These are phyloP conservation scores for Deinandra increscens DNA, from an alignment of 129 eudicot genomes.

Conservation along the genomic window DNA sequence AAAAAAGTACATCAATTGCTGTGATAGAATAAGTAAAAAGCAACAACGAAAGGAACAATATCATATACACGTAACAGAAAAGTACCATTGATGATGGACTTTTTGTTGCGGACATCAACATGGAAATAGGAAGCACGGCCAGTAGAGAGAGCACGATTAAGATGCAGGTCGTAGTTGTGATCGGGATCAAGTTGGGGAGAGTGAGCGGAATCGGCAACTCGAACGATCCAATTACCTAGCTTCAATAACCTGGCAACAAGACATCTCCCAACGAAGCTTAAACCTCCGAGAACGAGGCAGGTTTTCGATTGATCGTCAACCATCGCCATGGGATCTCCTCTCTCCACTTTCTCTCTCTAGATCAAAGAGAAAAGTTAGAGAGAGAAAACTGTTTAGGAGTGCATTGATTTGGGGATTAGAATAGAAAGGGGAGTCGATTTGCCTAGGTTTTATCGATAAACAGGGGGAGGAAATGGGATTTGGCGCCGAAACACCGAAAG, in stretches of 20 bases:
- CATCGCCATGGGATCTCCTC: constrained; percentile 30
- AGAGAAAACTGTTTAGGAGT: constrained; percentile 20
- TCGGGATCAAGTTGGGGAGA: constrained; percentile 46
- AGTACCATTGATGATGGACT: constrained; percentile 54
- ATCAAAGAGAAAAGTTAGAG: constrained; percentile 43
- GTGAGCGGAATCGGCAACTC: constrained; percentile 63
- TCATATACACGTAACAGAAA: constrained; percentile 12
- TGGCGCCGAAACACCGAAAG: constrained; percentile 36
- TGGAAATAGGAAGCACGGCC: constrained; percentile 67
- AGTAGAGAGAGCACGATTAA: constrained; percentile 49
- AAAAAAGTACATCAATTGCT: not conserved
- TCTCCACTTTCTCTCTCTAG: constrained; percentile 44
- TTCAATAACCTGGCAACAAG: constrained; percentile 59
- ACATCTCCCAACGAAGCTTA: constrained; percentile 60
- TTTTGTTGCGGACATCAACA: constrained; percentile 56
- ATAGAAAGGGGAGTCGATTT: not conserved
- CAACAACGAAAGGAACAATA: not conserved
- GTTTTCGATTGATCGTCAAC: constrained; percentile 35
- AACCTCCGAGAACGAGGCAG: constrained; percentile 75
- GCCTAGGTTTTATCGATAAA: constrained; percentile 22
- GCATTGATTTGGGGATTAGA: constrained; percentile 22
- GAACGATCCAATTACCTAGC: constrained; percentile 74
- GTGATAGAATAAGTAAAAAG: not conserved
- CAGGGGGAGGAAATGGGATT: constrained; percentile 7
- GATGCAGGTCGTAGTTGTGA: constrained; percentile 27